Evolutionary conservation across 139 green algal genomes (phyloP).

Genomic region (Chlamydomonas applanata): DNA sequence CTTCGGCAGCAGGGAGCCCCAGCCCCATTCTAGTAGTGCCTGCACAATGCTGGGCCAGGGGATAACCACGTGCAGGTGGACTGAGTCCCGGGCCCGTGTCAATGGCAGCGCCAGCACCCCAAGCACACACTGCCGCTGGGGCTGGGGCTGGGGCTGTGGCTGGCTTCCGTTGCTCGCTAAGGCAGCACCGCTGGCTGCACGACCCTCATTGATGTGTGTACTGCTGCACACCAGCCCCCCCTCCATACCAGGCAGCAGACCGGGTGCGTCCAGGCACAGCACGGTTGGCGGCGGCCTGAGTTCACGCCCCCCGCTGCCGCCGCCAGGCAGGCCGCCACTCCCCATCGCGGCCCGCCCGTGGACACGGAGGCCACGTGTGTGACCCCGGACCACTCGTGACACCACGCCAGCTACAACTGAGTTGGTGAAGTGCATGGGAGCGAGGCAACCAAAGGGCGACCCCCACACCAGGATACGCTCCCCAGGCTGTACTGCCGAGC

Average conservation of each 20-base stretch:
- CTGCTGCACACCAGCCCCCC: constrained; percentile 43
- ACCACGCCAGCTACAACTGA: constrained; percentile 39
- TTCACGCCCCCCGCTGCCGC: too few relatives aligned
- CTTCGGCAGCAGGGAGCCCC: not conserved
- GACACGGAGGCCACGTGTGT: too few relatives aligned
- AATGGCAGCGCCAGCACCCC: constrained; percentile 57
- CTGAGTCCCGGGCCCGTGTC: constrained; percentile 19
- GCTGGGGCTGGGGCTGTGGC: not conserved
- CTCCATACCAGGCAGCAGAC: constrained; percentile 68
- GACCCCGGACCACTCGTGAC: constrained; percentile 10
- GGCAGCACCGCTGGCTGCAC: not conserved
- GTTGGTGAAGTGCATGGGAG: constrained; percentile 54
- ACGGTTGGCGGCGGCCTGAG: not conserved
- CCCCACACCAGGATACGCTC: constrained; percentile 25
- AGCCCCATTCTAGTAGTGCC: not conserved
- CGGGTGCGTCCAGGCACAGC: constrained; percentile 43
- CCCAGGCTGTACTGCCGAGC: not conserved
- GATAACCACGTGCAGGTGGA: constrained; percentile 41
- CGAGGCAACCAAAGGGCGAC: constrained; percentile 67
- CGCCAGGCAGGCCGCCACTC: too few relatives aligned
- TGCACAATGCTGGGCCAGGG: constrained; percentile 10
- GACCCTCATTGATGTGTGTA: not conserved
- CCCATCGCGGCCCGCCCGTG: too few relatives aligned
- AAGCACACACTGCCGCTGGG: constrained; percentile 12
- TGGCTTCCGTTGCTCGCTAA: too few relatives aligned